phyloP scores from a whole-genome alignment of 805 yeast species.

The Pichia phayaonensis region DNA sequence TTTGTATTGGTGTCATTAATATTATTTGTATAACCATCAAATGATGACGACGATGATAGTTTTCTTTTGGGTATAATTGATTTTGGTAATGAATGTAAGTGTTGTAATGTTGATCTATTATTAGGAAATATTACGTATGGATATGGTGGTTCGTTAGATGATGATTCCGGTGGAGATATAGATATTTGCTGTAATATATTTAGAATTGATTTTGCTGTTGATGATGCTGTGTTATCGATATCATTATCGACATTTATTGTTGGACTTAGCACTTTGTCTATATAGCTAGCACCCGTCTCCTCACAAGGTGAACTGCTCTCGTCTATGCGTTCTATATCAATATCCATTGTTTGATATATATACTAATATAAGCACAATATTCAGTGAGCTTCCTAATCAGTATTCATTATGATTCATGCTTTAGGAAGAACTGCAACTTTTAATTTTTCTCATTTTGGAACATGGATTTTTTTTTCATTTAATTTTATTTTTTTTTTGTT shows the following conservation, averaged over 20 bases:
- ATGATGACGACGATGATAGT: conserved; percentile 14
- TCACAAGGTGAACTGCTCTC: neutral
- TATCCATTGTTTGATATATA: neutral
- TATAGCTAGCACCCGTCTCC: neutral
- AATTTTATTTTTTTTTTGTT: neutral
- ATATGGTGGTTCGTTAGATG: neutral
- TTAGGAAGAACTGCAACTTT: too few species aligned
- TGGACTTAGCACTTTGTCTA: neutral
- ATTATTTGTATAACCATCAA: conserved; percentile 12
- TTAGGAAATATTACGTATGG: too few species aligned
- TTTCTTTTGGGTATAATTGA: conserved; percentile 4
- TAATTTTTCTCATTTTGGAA: neutral
- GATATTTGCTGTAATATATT: conserved; percentile 11
- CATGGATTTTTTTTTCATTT: neutral
- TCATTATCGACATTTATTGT: neutral
- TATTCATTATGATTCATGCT: too few species aligned
- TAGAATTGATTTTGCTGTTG: conserved; percentile 11
- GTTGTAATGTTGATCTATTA: conserved; percentile 3
- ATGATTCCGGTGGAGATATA: conserved; percentile 6
- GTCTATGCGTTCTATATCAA: neutral
- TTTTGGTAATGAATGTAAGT: conserved; percentile 7
- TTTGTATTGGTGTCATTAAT: neutral
- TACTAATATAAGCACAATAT: too few species aligned
- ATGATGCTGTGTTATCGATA: neutral
- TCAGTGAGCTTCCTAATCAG: neutral